These are phyloP conservation scores for Saposhnikovia divaricata DNA, from an alignment of 129 eudicot genomes.

Conservation along the genomic window DNA sequence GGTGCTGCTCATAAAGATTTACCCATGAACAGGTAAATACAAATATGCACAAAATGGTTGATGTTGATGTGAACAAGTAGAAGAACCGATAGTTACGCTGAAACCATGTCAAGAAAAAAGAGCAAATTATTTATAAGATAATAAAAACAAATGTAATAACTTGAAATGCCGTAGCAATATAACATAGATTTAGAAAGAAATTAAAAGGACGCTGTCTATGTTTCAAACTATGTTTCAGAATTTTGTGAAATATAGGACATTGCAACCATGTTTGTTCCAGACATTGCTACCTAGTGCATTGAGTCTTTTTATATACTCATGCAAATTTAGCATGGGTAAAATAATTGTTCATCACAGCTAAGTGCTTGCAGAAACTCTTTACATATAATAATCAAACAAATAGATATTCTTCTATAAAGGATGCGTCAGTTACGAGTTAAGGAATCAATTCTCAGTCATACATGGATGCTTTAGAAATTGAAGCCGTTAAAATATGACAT, in stretches of 20 bases:
- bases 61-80: constrained; percentile 85
- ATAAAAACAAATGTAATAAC: background rate
- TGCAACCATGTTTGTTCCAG: no score
- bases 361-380: background rate
- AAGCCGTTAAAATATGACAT: background rate
- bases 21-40: constrained; percentile 66
- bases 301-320: background rate
- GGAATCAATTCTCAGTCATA: background rate
- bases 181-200: background rate
- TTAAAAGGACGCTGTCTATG: background rate
- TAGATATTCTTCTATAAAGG: no score
- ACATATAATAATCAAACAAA: background rate
- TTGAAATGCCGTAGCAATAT: background rate
- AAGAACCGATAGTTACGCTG: constrained; percentile 96
- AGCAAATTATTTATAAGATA: background rate
- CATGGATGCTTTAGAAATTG: background rate
- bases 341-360: background rate
- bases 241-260: background rate
- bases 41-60: constrained; percentile 79
- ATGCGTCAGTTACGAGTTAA: background rate
- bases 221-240: background rate
- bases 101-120: constrained; percentile 22
- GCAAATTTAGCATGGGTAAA: background rate
- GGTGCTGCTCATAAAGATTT: constrained; percentile 29
- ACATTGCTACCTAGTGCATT: background rate